Evolutionary conservation across 495 filamentous ascomycete species (phyloP), one percentile per base, ranked within the genome.

Genomic region (Penicillium paradoxum): DNA sequence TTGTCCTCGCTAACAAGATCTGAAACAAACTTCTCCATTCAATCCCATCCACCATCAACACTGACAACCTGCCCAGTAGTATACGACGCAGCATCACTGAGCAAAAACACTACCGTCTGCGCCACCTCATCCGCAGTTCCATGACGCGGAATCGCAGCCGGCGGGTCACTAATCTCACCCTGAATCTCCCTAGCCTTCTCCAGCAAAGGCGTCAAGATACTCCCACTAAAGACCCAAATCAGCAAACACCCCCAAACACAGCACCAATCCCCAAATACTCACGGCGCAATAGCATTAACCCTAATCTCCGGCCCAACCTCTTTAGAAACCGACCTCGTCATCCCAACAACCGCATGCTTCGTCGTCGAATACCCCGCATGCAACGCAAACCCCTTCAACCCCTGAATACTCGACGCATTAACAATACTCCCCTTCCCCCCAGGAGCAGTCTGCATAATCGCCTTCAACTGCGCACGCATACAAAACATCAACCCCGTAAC

Each of bases 341-440:
- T 60, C 14, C 81, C 84, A 37, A 83, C 65, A 34, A 87, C 74
- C 11, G 74, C 83, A 61, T 80, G 75, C 66, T 85, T 85, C 22
- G 73, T 79, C 9, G 79, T 73, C 44, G 71, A 71, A 64, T 86
- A 86, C 22, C 79, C 74, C 6, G 70, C 73, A 62, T 72, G 66
- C 21, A 72, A 69, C 9, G 73, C 42, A 56, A 64, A 66, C 52
- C 83, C 83, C 46, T 64, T 64, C 13, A 84, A 22, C 0, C 82
- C 83, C 18, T 78, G 73, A 29, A 80, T 72, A 49, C 77, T 79
- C 11, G 74, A 66, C 17, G 79, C 79, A 65, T 80, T 83, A n/a
- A 86, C 83, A 59, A 86, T 83, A 53, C 76, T 80, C 0, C 73
- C 76, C 6, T 24, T 53, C 5, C 61, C 58, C 1, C 71, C 71